phyloP scores from a whole-genome alignment of 176 grass and related monocot genomes.

The Dactylis glomerata region DNA sequence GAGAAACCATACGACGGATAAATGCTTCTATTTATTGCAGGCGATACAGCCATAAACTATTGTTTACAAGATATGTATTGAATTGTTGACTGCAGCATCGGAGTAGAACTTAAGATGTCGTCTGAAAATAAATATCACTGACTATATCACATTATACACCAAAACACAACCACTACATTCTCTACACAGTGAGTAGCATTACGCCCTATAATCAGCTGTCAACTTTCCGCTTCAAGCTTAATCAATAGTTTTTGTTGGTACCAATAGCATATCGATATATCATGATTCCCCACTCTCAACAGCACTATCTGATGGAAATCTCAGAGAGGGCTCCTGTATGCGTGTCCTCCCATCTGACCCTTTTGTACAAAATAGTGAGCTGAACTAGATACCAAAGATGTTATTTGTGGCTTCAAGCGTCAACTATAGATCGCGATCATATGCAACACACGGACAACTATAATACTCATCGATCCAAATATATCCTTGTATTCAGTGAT shows the following conservation, averaged over 20 bases:
- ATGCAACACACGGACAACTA: not conserved
- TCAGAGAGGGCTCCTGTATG: not conserved
- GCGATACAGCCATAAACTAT: not conserved
- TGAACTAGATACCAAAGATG: not conserved
- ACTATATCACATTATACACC: too few relatives aligned
- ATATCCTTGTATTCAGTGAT: not conserved
- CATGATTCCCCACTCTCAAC: not conserved
- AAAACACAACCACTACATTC: not conserved
- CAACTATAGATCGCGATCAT: not conserved
- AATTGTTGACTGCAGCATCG: not conserved
- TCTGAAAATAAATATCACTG: not conserved
- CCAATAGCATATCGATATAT: not conserved
- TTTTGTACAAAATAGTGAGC: not conserved
- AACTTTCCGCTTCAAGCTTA: not conserved
- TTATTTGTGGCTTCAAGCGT: not conserved
- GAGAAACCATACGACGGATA: slow-evolving; percentile 6
- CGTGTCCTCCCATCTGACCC: not conserved
- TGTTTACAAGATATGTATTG: too few relatives aligned
- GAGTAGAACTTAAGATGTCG: not conserved
- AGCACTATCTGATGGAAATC: not conserved
- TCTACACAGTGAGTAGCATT: slow-evolving; percentile 17
- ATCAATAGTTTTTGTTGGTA: not conserved
- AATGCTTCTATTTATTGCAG: not conserved
- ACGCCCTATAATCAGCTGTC: not conserved
- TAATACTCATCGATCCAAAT: not conserved